Conservation (phyloP, 2,329 filamentous ascomycete genomes). For the Nothophaeocryptopus gaeumannii region DNA sequence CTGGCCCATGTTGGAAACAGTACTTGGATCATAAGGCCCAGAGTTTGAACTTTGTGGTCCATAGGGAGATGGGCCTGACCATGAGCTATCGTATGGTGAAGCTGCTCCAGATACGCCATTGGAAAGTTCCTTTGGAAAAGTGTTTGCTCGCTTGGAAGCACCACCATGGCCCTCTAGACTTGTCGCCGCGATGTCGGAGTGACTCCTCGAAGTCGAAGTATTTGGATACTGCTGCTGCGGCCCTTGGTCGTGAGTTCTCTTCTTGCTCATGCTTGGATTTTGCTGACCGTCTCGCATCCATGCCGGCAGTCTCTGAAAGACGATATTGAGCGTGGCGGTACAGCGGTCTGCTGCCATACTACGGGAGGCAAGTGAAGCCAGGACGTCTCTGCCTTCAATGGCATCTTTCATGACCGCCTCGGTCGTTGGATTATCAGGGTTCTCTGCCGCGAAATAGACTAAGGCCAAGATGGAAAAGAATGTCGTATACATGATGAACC, state of each 20-base stretch:
- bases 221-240: conserved; percentile 10
- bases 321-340: conserved; percentile 68
- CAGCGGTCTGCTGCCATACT: conserved; percentile 89
- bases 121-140: conserved; percentile 24
- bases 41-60: conserved; percentile 28
- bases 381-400: conserved; percentile 75
- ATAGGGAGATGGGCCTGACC: conserved; percentile 26
- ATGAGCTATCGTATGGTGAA: conserved; percentile 20
- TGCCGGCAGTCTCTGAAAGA: conserved; percentile 79
- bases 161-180: conserved; percentile 6
- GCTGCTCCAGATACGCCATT: conserved; percentile 10
- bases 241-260: conserved; percentile 44
- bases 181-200: conserved; percentile 28
- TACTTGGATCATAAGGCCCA: conserved; percentile 22
- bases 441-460: conserved; percentile 76
- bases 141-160: conserved; percentile 25
- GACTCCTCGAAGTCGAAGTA: conserved; percentile 26
- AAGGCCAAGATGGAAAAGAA: conserved; percentile 79
- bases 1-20: conserved; percentile 13
- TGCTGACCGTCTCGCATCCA: conserved; percentile 47
- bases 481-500: conserved; percentile 82
- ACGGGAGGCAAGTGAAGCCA: conserved; percentile 73
- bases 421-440: conserved; percentile 69
- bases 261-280: conserved; percentile 43
- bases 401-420: conserved; percentile 83